Evolutionary conservation across 1,139 yeast species (phyloP), one percentile per base, ranked within the genome.

Genomic region (Yamadazyma buinensis): DNA sequence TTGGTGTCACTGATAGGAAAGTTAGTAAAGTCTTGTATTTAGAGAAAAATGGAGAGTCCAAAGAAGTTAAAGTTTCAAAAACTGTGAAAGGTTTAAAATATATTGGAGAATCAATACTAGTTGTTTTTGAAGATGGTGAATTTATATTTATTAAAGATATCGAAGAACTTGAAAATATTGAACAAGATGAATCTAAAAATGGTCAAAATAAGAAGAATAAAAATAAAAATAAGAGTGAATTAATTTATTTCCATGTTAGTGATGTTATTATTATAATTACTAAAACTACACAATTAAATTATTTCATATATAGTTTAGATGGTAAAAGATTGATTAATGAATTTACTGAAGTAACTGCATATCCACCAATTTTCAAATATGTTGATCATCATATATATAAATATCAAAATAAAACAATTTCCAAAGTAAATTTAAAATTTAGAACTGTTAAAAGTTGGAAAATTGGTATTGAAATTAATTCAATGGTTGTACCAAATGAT

Each of bases 1-100:
- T 67, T 15, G 77, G 77, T 10, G 46, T 68, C 22, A 65, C 72
- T 8, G 80, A 75, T 38, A 64, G 80, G 40, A 66, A 61, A 38
- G 67, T 57, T 38, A 52, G 64, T 34, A 67, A 59, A 43, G 49
- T 76, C 30, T 59, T 66, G 28, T 31, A 35, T 18, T 35, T 46
- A 23, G 32, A 30, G 14, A 47, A 52, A 72, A 30, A 57, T 71
- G 29, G 55, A 52, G 59, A 55, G 36, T 57, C 55, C 32, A 35
- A 36, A 22, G 47, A 40, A 21, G 34, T 46, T n/a, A 48, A 44
- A 22, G 38, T 43, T n/a, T 35, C 41, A 11, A 28, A 39, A 25
- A 54, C 58, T 35, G 58, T 70, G 9, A 52, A 56, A 11, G 69
- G 62, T 3, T 44, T 73, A 28, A 67, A 61, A 41, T 52, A 71